Conservation (phyloP, 164 flowering plant species). For the Stephania cephalantha region DNA sequence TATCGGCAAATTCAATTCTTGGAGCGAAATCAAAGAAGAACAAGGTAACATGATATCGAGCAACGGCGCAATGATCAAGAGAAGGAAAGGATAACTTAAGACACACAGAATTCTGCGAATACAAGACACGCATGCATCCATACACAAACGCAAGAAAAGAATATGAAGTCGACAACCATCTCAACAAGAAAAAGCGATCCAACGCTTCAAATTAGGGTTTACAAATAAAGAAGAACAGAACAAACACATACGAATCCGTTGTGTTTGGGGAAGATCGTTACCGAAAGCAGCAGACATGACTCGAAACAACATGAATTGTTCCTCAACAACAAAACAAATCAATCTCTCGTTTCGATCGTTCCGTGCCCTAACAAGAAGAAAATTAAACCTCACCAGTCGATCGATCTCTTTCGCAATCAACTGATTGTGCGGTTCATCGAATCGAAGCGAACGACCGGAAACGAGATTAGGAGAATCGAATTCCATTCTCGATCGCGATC, state of each 20-base stretch:
- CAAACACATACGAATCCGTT: constrained; percentile 24
- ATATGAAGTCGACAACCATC: constrained; percentile 1
- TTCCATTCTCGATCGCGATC: constrained; percentile 14
- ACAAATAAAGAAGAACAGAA: neutral
- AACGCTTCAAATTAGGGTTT: neutral
- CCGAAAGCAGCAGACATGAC: constrained; percentile 20
- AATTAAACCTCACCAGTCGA: too few species aligned
- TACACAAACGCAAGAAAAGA: constrained; percentile 18
- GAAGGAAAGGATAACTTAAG: neutral
- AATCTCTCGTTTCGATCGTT: neutral
- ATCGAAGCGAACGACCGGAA: constrained; percentile 7
- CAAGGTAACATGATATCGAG: neutral
- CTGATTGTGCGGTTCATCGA: constrained; percentile 1
- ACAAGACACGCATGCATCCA: neutral
- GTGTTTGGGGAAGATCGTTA: constrained; percentile 27
- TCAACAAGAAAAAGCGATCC: constrained; percentile 18
- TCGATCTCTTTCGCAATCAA: too few species aligned
- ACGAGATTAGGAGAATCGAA: constrained; percentile 23
- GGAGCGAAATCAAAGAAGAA: neutral
- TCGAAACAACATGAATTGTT: neutral
- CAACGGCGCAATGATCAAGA: neutral
- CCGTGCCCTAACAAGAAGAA: neutral
- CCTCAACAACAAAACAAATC: neutral
- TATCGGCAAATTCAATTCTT: neutral
- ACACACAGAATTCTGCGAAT: neutral